Conservation (phyloP, 2,329 filamentous ascomycete species). For the Botrytis aclada region DNA sequence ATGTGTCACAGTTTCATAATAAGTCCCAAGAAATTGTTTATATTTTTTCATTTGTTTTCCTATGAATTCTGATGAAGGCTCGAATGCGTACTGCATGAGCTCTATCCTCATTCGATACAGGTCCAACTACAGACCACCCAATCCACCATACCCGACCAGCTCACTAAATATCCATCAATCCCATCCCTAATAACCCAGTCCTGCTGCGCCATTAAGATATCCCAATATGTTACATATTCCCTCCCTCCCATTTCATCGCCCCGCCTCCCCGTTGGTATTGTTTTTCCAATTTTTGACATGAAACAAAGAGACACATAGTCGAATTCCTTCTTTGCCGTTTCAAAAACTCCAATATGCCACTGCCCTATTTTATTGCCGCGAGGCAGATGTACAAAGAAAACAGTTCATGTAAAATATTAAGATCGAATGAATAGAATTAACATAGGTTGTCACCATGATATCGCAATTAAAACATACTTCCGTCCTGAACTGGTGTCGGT, state of each 20-base stretch:
- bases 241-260: not conserved
- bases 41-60: not conserved
- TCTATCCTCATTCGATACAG: not conserved
- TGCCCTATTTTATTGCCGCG: slow-evolving; percentile 27
- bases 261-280: not conserved
- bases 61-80: slow-evolving; percentile 4
- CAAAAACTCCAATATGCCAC: slow-evolving; percentile 28
- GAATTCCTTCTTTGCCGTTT: not conserved
- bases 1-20: slow-evolving; percentile 4
- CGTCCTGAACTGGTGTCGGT: slow-evolving; percentile 21
- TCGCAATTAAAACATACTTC: slow-evolving; percentile 35
- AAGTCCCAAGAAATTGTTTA: not conserved
- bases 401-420: slow-evolving; percentile 34
- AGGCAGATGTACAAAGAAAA: slow-evolving; percentile 28
- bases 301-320: not conserved
- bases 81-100: slow-evolving; percentile 17
- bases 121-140: not conserved
- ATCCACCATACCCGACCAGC: not conserved
- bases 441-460: slow-evolving; percentile 17
- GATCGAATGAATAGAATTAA: slow-evolving; percentile 22
- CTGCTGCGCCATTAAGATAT: slow-evolving; percentile 28
- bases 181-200: slow-evolving; percentile 28
- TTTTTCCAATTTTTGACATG: slow-evolving; percentile 10
- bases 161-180: not conserved
- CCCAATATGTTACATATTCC: slow-evolving; percentile 21